Evolutionary conservation across 2,329 filamentous ascomycete genomes (phyloP).

Genomic region (Sporothrix globosa): DNA sequence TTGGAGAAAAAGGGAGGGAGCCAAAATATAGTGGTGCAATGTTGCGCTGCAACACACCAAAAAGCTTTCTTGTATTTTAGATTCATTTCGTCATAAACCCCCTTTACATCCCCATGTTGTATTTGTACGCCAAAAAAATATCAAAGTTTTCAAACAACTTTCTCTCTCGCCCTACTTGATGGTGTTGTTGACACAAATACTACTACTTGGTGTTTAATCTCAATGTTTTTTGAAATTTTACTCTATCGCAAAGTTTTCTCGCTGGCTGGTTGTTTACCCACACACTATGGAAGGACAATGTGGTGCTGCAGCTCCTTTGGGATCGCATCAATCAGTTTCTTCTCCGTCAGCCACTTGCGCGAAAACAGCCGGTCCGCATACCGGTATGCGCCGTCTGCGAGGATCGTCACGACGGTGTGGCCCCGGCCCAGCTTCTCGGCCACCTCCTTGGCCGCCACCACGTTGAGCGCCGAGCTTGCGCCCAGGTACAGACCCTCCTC

Average conservation of each 20-base stretch:
- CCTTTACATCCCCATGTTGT: slow-evolving; percentile 16
- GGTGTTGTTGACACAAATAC: slow-evolving; percentile 26
- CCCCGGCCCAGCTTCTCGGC: slow-evolving; percentile 87
- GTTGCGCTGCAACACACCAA: background rate
- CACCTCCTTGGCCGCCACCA: slow-evolving; percentile 91
- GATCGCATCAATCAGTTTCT: slow-evolving; percentile 79
- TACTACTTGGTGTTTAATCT: background rate
- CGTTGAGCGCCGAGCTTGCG: slow-evolving; percentile 90
- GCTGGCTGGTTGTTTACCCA: background rate
- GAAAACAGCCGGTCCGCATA: slow-evolving; percentile 96
- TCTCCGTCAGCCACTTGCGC: slow-evolving; percentile 83
- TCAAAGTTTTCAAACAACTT: background rate
- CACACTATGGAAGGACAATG: slow-evolving; percentile 78
- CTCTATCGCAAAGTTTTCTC: background rate
- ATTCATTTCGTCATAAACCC: slow-evolving; percentile 18
- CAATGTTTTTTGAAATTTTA: slow-evolving; percentile 1
- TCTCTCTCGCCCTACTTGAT: background rate
- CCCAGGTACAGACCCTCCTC: slow-evolving; percentile 96
- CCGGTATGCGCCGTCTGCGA: slow-evolving; percentile 95
- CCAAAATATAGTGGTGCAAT: background rate
- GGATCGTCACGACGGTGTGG: slow-evolving; percentile 87
- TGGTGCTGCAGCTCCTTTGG: slow-evolving; percentile 88
- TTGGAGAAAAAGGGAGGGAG: background rate
- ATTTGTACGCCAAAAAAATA: slow-evolving; percentile 13
- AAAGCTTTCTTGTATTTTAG: slow-evolving; percentile 26